Conservation (phyloP, 179 eudicot species). For the Dionaea muscipula region DNA sequence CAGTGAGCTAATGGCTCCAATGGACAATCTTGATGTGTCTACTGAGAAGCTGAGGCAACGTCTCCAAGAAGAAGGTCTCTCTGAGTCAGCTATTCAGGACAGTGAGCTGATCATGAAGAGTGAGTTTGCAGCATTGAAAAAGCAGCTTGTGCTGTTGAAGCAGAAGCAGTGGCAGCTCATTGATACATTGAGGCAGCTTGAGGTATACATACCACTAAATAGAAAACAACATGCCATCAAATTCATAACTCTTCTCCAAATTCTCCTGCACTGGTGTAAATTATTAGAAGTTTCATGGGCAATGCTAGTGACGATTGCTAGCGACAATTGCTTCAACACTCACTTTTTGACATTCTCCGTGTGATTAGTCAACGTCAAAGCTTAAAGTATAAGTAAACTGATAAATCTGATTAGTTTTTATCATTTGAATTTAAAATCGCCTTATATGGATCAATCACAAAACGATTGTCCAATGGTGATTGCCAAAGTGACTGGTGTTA, state of each 20-base stretch:
- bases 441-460: too few relatives aligned
- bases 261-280: slow-evolving; percentile 14
- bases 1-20: slow-evolving; percentile 58
- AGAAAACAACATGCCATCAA: slow-evolving; percentile 18
- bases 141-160: slow-evolving; percentile 59
- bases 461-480: too few relatives aligned
- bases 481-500: too few relatives aligned
- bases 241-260: slow-evolving; percentile 22
- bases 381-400: too few relatives aligned
- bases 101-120: slow-evolving; percentile 74
- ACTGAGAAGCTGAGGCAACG: slow-evolving; percentile 60
- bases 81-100: slow-evolving; percentile 57
- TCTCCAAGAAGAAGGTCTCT: slow-evolving; percentile 49
- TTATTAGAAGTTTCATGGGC: neutral
- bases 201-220: slow-evolving; percentile 43
- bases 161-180: slow-evolving; percentile 69
- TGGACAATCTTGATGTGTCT: slow-evolving; percentile 44
- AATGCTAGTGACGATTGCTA: too few relatives aligned
- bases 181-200: slow-evolving; percentile 73
- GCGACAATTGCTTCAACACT: too few relatives aligned
- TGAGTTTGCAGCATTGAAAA: slow-evolving; percentile 57
- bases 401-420: too few relatives aligned
- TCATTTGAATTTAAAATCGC: too few relatives aligned
- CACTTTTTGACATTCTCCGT: too few relatives aligned
- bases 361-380: too few relatives aligned